phyloP scores from a whole-genome alignment of 2,329 filamentous ascomycete genomes.

The Periconia sp. region DNA sequence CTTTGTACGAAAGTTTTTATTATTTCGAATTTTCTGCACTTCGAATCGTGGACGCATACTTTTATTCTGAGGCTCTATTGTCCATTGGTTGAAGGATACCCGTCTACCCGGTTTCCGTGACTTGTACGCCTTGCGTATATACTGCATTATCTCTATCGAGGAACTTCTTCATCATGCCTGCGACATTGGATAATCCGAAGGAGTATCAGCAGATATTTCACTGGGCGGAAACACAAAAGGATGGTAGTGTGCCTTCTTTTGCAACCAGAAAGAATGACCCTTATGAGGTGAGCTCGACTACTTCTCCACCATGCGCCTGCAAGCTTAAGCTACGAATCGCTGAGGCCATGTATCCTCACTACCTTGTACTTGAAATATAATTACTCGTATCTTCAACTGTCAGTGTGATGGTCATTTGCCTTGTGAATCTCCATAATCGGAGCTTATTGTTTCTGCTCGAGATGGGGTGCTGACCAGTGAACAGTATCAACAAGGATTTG shows the following conservation, averaged over 20 bases:
- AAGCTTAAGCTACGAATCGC: background rate
- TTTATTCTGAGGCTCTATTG: background rate
- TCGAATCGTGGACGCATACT: too few species aligned
- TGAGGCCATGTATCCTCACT: too few species aligned
- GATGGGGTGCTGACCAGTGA: conserved; percentile 7
- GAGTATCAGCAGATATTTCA: conserved; percentile 47
- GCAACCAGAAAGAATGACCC: conserved; percentile 60
- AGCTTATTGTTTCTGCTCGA: too few species aligned
- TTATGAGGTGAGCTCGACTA: conserved; percentile 51
- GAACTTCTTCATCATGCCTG: conserved; percentile 30
- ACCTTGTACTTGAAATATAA: too few species aligned
- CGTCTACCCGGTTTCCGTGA: background rate
- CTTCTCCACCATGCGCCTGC: too few species aligned
- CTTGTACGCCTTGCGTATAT: conserved; percentile 1
- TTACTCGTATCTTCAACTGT: too few species aligned
- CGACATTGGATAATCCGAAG: conserved; percentile 40
- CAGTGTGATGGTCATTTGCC: too few species aligned
- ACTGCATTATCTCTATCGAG: background rate
- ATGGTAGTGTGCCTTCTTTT: conserved; percentile 62
- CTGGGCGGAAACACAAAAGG: conserved; percentile 67
- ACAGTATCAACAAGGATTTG: conserved; percentile 63
- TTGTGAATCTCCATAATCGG: too few species aligned
- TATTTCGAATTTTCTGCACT: background rate
- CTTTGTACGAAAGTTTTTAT: background rate
- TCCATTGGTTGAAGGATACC: background rate